Conservation (phyloP, 768 basidiomycete species). For the Butyriboletus loyo region DNA sequence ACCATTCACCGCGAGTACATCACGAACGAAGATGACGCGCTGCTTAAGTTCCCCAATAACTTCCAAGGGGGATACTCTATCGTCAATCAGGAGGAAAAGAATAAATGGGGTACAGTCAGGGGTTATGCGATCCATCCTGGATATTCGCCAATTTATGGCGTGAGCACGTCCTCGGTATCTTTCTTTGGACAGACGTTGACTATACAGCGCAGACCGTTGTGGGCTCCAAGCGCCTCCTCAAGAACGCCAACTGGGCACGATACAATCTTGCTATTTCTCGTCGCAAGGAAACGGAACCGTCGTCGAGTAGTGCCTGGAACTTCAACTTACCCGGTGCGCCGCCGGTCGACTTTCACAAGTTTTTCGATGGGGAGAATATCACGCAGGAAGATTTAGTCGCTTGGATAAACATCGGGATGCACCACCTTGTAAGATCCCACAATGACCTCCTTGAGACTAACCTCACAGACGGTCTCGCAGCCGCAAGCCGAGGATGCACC, state of each 20-base stretch:
- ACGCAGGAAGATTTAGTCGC: conserved; percentile 63
- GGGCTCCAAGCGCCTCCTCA: conserved; percentile 54
- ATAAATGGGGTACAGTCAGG: conserved; percentile 54
- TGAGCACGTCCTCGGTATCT: conserved; percentile 12
- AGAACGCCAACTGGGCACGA: conserved; percentile 66
- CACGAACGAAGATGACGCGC: conserved; percentile 48
- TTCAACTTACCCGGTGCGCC: conserved; percentile 56
- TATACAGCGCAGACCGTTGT: conserved; percentile 44
- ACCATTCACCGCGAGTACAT: conserved; percentile 48
- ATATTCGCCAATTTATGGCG: conserved; percentile 50
- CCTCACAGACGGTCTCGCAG: conserved; percentile 22
- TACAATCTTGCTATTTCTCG: conserved; percentile 57
- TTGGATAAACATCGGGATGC: conserved; percentile 67
- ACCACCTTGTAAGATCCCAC: conserved; percentile 49
- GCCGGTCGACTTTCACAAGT: conserved; percentile 56
- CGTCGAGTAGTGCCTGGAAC: conserved; percentile 60
- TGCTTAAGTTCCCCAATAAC: conserved; percentile 51
- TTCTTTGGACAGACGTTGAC: background rate
- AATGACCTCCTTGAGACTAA: background rate
- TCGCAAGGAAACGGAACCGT: conserved; percentile 60
- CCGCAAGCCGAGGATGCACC: conserved; percentile 66
- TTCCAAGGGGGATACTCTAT: conserved; percentile 57
- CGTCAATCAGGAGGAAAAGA: conserved; percentile 50
- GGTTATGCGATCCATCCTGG: conserved; percentile 66
- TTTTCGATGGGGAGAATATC: conserved; percentile 63